A percentile compares a stretch with the other conserved stretches of the same genome.
These are phyloP conservation scores for Trichosporon coremiiforme DNA, from an alignment of 1,284 basidiomycete genomes.

Conservation along the genomic window DNA sequence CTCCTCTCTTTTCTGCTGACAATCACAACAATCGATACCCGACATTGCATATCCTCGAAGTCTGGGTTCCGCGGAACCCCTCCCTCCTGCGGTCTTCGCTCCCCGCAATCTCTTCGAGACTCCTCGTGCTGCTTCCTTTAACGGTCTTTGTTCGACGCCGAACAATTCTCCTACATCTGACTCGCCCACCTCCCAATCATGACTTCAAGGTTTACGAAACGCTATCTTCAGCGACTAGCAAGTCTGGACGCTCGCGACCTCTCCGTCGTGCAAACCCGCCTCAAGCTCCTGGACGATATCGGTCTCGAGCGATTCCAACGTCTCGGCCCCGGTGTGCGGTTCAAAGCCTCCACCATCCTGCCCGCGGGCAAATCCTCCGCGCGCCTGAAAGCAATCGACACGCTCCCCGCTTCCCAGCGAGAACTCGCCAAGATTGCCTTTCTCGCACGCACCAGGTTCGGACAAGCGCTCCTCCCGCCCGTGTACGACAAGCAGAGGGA, in stretches of 20 bases:
- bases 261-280: background rate
- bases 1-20: background rate
- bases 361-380: background rate
- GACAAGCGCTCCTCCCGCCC: background rate
- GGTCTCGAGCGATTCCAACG: background rate
- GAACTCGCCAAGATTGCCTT: background rate
- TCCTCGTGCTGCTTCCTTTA: too few relatives aligned
- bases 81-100: too few relatives aligned
- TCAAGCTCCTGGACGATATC: background rate
- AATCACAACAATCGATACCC: background rate
- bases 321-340: background rate
- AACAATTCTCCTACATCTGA: too few relatives aligned
- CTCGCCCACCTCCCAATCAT: too few relatives aligned
- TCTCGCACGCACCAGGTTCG: background rate
- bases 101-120: too few relatives aligned
- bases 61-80: too few relatives aligned
- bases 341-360: background rate
- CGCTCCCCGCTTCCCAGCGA: background rate
- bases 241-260: background rate
- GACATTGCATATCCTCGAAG: background rate
- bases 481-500: slow-evolving; percentile 3
- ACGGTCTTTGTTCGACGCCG: too few relatives aligned
- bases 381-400: background rate
- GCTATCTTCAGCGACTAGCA: background rate
- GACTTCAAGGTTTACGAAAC: background rate